These are phyloP conservation scores for Penicillium sp. DNA, from an alignment of 2,329 filamentous ascomycete genomes.

Conservation along the genomic window DNA sequence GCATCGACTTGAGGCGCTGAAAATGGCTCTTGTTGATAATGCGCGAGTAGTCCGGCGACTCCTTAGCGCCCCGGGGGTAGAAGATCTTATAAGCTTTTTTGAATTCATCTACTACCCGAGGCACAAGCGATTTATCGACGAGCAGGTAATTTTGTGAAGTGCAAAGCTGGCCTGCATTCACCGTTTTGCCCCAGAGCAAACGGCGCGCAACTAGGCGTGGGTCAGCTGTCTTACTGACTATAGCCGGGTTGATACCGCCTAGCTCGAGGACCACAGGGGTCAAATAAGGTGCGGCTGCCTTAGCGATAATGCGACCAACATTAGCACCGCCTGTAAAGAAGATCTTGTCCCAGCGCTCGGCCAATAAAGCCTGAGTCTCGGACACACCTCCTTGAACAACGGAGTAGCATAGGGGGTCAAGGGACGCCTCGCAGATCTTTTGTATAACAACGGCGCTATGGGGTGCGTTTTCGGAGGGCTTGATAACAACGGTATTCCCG, in stretches of 20 bases:
- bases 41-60: constrained; percentile 74
- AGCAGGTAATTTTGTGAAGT: constrained; percentile 91
- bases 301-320: constrained; percentile 85
- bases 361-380: constrained; percentile 77
- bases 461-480: constrained; percentile 83
- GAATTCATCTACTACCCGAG: constrained; percentile 72
- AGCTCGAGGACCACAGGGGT: constrained; percentile 89
- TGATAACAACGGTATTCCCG: constrained; percentile 85
- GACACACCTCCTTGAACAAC: constrained; percentile 78
- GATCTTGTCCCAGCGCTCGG: constrained; percentile 96
- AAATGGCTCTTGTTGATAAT: constrained; percentile 82
- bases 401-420: constrained; percentile 75
- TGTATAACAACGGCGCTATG: constrained; percentile 75
- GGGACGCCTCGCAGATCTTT: constrained; percentile 71
- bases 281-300: constrained; percentile 84
- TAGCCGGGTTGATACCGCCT: constrained; percentile 87
- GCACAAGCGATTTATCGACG: constrained; percentile 72
- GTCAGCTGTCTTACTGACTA: constrained; percentile 82
- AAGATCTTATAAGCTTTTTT: constrained; percentile 71
- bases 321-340: constrained; percentile 83
- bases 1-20: constrained; percentile 80
- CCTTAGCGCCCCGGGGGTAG: constrained; percentile 77
- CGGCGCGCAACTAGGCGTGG: constrained; percentile 77
- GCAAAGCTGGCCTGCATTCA: constrained; percentile 89
- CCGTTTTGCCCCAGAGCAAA: constrained; percentile 82